Percentiles rank a stretch among this genome's conserved stretches.
Conservation (phyloP, 345 rosid species). For the Gossypium herbaceum region DNA sequence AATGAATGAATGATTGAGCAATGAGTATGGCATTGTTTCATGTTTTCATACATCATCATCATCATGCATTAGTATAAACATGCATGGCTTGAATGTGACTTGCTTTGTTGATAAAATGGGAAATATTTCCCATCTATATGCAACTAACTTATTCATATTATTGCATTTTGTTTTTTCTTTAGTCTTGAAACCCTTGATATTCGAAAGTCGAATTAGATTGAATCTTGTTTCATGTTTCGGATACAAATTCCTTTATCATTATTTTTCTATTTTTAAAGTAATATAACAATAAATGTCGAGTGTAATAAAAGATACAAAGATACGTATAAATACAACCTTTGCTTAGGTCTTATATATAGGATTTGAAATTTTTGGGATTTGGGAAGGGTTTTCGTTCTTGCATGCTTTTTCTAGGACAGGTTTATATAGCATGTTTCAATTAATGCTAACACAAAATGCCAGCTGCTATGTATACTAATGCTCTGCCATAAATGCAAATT, state of each 20-base stretch:
- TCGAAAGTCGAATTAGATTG: too few relatives aligned
- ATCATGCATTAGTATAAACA: background rate
- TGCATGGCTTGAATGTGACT: constrained; percentile 6
- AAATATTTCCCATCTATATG: constrained; percentile 15
- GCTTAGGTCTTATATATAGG: background rate
- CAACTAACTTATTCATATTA: background rate
- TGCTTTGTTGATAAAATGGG: constrained; percentile 7
- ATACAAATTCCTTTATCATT: too few relatives aligned
- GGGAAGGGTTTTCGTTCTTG: background rate
- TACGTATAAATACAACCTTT: too few relatives aligned
- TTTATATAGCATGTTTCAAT: background rate
- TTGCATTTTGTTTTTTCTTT: background rate
- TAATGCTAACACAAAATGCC: constrained; percentile 10
- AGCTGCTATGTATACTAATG: background rate
- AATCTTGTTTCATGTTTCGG: too few relatives aligned
- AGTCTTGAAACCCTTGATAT: too few relatives aligned
- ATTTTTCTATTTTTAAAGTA: too few relatives aligned
- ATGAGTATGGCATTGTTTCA: background rate
- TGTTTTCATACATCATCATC: background rate
- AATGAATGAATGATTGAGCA: background rate
- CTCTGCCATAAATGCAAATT: background rate
- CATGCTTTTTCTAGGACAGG: background rate
- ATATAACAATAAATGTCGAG: too few relatives aligned
- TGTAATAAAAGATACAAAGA: too few relatives aligned
- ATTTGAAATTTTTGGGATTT: background rate